Base-by-base conservation (phyloP, 805 yeast species). In the Metschnikowia baotianmanensis region DNA sequence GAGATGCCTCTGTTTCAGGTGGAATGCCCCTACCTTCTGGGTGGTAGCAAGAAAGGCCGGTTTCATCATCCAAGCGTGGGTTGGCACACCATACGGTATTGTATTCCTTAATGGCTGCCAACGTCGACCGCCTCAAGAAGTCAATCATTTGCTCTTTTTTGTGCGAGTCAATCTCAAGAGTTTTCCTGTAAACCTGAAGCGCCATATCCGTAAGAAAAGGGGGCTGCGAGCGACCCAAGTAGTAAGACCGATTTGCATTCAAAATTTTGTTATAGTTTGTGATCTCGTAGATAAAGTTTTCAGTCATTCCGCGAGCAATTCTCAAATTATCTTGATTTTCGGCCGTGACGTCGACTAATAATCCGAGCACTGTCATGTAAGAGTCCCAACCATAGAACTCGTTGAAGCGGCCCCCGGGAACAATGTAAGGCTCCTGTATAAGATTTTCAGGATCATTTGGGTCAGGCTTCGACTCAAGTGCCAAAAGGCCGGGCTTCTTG, bases 381-480 rank as follows among this genome's bases (percentile, higher is more conserved):
- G 96, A 88, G 61, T 91, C 99, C 99, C 99, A 91, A 12, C 98
- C 99, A 57, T 93, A 91, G 43, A 89, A 75, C 65, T 91, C 99
- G 65, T 93, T 93, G 65, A 91, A 91, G 48, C 99, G 72, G 17
- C 99, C 98, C 13, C 99, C 99, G 1, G 99, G 99, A 18, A 91
- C 98, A 13, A 87, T 85, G 61, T 91, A 91, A 0, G 96, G 96
- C 55, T 76, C 80, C 16, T 89, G 87, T 28, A 75, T 69, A 34
- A 83, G 52, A 11, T 74, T 69, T 13, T 57, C 58, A 29, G 77
- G 76, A 42, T 80, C 77, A 3, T 65, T 55, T 6, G 83, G 80
- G 49, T 80, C 80, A 16, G 60, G 74, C 45, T 72, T 74, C 71
- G 86, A 77, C 1, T 91, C 96, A 28, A 91, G 69, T 0, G 96